Percentiles rank a stretch among this genome's conserved stretches.
Evolutionary conservation across 495 filamentous ascomycete genomes (phyloP).

Genomic region (Aspergillus biplanus): DNA sequence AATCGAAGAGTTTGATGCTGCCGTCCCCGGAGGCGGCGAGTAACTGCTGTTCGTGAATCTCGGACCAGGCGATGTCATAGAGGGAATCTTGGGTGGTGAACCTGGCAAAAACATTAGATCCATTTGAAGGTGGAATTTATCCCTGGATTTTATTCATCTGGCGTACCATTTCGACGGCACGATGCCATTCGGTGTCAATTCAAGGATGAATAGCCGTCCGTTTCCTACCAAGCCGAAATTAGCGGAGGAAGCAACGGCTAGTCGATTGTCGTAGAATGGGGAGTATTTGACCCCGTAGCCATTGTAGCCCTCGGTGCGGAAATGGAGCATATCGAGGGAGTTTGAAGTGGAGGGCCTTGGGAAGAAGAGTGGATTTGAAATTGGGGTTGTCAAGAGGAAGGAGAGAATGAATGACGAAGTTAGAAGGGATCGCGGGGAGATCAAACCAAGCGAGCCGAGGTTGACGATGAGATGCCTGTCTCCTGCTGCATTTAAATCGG

Average conservation of each 20-base stretch:
- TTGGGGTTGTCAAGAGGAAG: neutral
- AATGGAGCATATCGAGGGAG: constrained; percentile 74
- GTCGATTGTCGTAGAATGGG: constrained; percentile 91
- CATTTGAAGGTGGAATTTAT: too few relatives aligned
- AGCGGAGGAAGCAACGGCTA: constrained; percentile 82
- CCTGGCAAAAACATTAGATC: constrained; percentile 40
- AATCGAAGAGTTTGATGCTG: constrained; percentile 91
- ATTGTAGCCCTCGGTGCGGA: constrained; percentile 89
- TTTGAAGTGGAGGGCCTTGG: neutral
- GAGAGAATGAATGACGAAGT: constrained; percentile 1
- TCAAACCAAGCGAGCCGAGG: constrained; percentile 20
- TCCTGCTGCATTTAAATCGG: neutral
- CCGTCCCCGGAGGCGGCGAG: constrained; percentile 87
- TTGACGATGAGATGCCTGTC: neutral
- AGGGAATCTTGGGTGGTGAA: constrained; percentile 97
- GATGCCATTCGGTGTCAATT: constrained; percentile 79
- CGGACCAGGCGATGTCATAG: constrained; percentile 92
- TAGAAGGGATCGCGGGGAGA: constrained; percentile 24
- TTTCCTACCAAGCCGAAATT: constrained; percentile 98
- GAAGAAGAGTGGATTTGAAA: neutral
- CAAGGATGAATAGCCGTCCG: constrained; percentile 81
- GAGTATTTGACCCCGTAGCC: constrained; percentile 96
- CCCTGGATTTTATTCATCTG: too few relatives aligned
- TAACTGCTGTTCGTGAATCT: constrained; percentile 92
- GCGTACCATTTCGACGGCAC: constrained; percentile 72